Percentiles rank a stretch among this genome's conserved stretches.
Evolutionary conservation across 495 filamentous ascomycete species (phyloP).

Genomic region (Jackrogersella minutella): DNA sequence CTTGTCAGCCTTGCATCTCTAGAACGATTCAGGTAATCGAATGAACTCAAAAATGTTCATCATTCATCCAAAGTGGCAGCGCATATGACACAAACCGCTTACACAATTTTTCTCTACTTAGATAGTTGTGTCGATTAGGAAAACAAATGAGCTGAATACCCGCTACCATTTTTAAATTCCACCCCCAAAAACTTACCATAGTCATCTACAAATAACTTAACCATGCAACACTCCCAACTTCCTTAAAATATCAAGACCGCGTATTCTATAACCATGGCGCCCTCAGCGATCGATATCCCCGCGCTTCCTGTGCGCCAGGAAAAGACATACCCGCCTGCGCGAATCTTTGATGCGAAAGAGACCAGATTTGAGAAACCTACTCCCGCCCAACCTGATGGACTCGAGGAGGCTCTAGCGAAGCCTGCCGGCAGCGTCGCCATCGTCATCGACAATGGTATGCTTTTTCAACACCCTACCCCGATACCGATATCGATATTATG

Average conservation of each 20-base stretch:
- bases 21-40: neutral
- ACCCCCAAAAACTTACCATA: neutral
- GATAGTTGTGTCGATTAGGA: neutral
- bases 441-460: slow-evolving; percentile 95
- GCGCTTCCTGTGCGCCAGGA: slow-evolving; percentile 44
- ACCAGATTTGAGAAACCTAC: slow-evolving; percentile 79
- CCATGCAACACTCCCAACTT: slow-evolving; percentile 23
- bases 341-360: slow-evolving; percentile 67
- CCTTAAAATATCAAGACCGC: slow-evolving; percentile 15
- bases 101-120: neutral
- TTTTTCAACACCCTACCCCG: neutral
- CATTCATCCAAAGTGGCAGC: slow-evolving; percentile 4
- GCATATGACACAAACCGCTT: slow-evolving; percentile 2
- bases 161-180: neutral
- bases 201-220: slow-evolving; percentile 3
- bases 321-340: slow-evolving; percentile 55
- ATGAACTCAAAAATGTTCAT: slow-evolving; percentile 5
- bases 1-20: slow-evolving; percentile 33
- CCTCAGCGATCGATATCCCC: slow-evolving; percentile 52
- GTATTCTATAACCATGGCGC: slow-evolving; percentile 49
- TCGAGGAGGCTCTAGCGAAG: slow-evolving; percentile 64
- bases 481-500: too few species aligned
- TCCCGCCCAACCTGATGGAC: slow-evolving; percentile 71
- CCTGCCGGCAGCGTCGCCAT: slow-evolving; percentile 69
- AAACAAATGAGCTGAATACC: neutral